Percentiles rank a stretch among this genome's conserved stretches.
phyloP scores from a whole-genome alignment of 805 yeast genomes.

The Schwanniomyces polymorphus region DNA sequence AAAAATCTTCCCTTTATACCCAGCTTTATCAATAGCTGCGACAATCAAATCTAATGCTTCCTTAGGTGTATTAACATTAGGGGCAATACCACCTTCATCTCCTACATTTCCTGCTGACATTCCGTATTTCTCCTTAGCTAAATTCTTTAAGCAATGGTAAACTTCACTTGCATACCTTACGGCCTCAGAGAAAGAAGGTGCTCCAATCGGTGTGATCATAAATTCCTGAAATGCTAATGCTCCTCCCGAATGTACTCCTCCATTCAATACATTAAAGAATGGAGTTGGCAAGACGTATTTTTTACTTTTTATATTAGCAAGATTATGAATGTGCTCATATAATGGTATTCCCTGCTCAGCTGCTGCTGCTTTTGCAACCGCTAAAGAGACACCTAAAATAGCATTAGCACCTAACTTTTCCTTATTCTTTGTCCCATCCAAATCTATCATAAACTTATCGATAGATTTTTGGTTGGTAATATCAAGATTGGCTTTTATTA shows the following conservation, averaged over 20 bases:
- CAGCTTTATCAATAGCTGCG: conserved; percentile 16
- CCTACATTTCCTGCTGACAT: conserved; percentile 22
- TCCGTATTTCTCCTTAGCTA: conserved; percentile 18
- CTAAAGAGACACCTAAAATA: conserved; percentile 20
- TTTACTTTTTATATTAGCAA: conserved; percentile 9
- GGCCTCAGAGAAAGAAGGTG: conserved; percentile 17
- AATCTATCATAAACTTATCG: conserved; percentile 13
- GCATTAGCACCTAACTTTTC: conserved; percentile 22
- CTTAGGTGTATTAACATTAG: conserved; percentile 16
- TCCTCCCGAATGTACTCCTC: conserved; percentile 25
- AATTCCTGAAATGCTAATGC: conserved; percentile 23
- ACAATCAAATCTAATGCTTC: conserved; percentile 20
- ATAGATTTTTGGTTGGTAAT: conserved; percentile 12
- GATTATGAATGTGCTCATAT: conserved; percentile 17
- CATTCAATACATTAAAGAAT: conserved; percentile 21
- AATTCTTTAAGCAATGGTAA: conserved; percentile 17
- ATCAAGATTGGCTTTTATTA: conserved; percentile 12
- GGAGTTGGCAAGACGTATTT: conserved; percentile 20
- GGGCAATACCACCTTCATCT: conserved; percentile 26
- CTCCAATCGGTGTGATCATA: conserved; percentile 20
- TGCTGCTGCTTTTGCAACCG: conserved; percentile 21
- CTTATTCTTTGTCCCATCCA: conserved; percentile 21
- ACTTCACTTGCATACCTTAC: conserved; percentile 19
- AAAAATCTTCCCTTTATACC: conserved; percentile 15
- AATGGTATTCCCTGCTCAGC: conserved; percentile 16